Base-by-base conservation (phyloP, 164 flowering plant species). In the Berberis vulgaris region DNA sequence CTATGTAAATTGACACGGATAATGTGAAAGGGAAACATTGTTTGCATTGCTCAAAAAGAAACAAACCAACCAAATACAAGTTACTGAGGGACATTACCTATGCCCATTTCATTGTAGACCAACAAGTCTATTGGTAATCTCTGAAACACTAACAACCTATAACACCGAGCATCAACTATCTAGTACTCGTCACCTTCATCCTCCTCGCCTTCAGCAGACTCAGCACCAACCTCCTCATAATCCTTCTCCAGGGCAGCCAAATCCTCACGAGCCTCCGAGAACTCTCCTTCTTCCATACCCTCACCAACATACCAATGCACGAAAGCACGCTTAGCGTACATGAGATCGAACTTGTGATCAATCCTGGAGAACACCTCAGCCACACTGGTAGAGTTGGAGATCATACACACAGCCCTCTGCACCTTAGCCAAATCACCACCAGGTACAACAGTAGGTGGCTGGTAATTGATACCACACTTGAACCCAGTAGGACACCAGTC, bases 401-500 rank as follows among this genome's bases (percentile, higher is more conserved):
- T 83, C 89, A 84, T 84, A 63, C 86, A 84, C 5, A 84, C 86
- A 0, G 88, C 88, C 57, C 86, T 64, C 73, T 84, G 86, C 40
- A 84, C 86, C 81, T 80, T 82, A 6, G 89, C 57, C 57, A 54
- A 13, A 54, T 54, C 57, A 3, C 57, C 57, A 54, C 57, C 57
- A 54, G 57, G 57, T 2, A 54, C 57, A 54, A 54, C 57, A 54
- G 57, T 54, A 54, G 57, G 57, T 7, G 57, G 57, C 41, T 54
- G 57, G 26, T 54, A 54, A 41, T 54, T 13, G 57, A 13, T 54
- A 54, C 57, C 57, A 47, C 87, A 83, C 71, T 83, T 83, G 73
- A 83, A 83, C n/a, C 87, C 85, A 13, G 87, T 83, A 10, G 84
- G 83, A 67, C 83, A 81, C 85, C 83, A 81, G 45, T 83, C 85